Conservation (phyloP, 768 basidiomycete species). For the Clavulina sp. region DNA sequence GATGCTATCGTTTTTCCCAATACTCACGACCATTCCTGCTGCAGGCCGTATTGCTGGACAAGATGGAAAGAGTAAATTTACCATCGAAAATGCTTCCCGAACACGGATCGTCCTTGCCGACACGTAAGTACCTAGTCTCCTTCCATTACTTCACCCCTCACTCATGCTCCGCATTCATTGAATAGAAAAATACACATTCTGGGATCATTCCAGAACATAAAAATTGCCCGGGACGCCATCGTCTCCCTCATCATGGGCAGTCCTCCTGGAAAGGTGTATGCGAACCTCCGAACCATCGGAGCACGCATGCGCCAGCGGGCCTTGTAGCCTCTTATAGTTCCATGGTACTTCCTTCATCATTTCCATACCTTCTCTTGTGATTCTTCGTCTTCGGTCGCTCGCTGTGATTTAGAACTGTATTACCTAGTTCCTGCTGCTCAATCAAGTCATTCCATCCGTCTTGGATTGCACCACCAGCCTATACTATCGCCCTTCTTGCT, state of each 20-base stretch:
- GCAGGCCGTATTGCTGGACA: slow-evolving; percentile 94
- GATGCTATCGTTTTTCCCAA: not conserved
- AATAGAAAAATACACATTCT: slow-evolving; percentile 92
- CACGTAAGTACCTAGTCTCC: slow-evolving; percentile 40
- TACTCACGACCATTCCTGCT: not conserved
- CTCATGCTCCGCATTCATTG: not conserved
- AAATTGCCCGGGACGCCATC: slow-evolving; percentile 89
- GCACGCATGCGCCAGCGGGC: slow-evolving; percentile 88
- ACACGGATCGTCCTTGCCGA: slow-evolving; percentile 98
- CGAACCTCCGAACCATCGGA: slow-evolving; percentile 77
- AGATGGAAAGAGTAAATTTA: slow-evolving; percentile 96
- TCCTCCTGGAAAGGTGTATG: slow-evolving; percentile 87
- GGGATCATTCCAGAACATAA: slow-evolving; percentile 97
- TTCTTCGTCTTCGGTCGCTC: too few species aligned
- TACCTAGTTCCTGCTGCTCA: too few species aligned
- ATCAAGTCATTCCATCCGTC: too few species aligned
- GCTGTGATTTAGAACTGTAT: too few species aligned
- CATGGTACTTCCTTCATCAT: slow-evolving; percentile 5
- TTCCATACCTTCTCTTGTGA: too few species aligned
- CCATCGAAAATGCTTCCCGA: slow-evolving; percentile 90
- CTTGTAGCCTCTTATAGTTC: slow-evolving; percentile 31
- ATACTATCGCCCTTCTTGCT: too few species aligned
- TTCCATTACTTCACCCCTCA: slow-evolving; percentile 1
- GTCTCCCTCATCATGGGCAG: slow-evolving; percentile 90
- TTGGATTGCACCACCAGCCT: too few species aligned